Evolutionary conservation across 352 stramenopile species (phyloP).

Genomic region (Pythium pectinolyticum): DNA sequence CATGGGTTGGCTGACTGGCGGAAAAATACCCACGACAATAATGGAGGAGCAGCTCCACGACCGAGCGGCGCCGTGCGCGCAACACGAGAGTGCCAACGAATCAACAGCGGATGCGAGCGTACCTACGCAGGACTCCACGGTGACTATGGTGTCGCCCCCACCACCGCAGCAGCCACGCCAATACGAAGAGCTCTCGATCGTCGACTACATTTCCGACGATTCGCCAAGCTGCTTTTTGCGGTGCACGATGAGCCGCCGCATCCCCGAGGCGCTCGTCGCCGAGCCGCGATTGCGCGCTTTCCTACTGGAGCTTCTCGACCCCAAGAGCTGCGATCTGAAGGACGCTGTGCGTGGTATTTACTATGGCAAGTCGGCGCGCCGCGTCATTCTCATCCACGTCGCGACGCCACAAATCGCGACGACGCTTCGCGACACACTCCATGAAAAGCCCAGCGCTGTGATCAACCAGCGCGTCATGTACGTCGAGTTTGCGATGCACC

Average conservation of each 20-base stretch:
- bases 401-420: slow-evolving; percentile 25
- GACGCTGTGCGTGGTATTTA: slow-evolving; percentile 43
- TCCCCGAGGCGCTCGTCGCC: slow-evolving; percentile 50
- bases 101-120: too few species aligned
- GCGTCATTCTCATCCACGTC: slow-evolving; percentile 52
- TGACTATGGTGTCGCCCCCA: neutral
- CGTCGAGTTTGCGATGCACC: slow-evolving; percentile 65
- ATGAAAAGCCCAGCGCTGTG: slow-evolving; percentile 59
- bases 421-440: slow-evolving; percentile 44
- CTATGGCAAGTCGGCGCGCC: slow-evolving; percentile 58
- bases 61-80: too few species aligned
- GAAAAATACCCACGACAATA: too few species aligned
- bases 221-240: slow-evolving; percentile 59
- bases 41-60: too few species aligned
- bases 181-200: slow-evolving; percentile 18
- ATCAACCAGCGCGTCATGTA: slow-evolving; percentile 64
- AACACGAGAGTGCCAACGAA: too few species aligned
- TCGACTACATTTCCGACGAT: slow-evolving; percentile 54
- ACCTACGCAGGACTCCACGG: neutral
- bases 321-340: neutral
- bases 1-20: too few species aligned
- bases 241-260: slow-evolving; percentile 71
- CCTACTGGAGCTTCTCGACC: slow-evolving; percentile 35
- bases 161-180: neutral
- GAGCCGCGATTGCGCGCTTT: slow-evolving; percentile 54